These are phyloP conservation scores for Keithomyces neogunnii DNA, from an alignment of 2,329 filamentous ascomycete species.

Conservation along the genomic window DNA sequence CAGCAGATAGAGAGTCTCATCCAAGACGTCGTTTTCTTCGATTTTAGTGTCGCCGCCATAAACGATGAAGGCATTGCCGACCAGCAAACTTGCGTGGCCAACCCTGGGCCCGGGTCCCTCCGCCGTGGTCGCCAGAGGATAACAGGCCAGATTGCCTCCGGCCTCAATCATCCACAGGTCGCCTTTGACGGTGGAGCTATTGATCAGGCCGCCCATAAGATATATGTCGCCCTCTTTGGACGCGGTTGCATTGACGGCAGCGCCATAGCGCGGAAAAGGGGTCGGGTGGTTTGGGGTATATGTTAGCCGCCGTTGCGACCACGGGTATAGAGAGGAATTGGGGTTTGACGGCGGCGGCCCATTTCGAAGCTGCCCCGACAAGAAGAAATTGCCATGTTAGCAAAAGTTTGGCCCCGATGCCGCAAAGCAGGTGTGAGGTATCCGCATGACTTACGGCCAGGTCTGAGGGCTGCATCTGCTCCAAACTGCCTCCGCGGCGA, in stretches of 20 bases:
- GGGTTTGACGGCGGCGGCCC: constrained; percentile 41
- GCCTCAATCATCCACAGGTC: constrained; percentile 98
- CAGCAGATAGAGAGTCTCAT: constrained; percentile 91
- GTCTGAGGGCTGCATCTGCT: constrained; percentile 36
- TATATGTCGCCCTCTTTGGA: constrained; percentile 98
- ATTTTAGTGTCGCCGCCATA: constrained; percentile 98
- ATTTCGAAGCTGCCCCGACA: constrained; percentile 44
- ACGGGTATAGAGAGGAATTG: constrained; percentile 83
- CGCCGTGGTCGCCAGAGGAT: constrained; percentile 81
- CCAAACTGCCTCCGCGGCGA: constrained; percentile 42
- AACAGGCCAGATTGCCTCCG: constrained; percentile 78
- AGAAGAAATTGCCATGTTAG: neutral
- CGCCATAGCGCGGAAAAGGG: constrained; percentile 93
- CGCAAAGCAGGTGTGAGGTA: neutral
- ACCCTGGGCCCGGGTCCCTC: constrained; percentile 94
- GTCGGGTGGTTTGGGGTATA: constrained; percentile 76
- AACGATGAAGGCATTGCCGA: constrained; percentile 97
- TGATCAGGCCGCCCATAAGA: constrained; percentile 93
- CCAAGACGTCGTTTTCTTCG: constrained; percentile 81
- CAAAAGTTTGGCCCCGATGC: neutral
- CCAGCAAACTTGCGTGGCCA: constrained; percentile 84
- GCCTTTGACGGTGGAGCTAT: constrained; percentile 90
- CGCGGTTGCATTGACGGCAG: constrained; percentile 83
- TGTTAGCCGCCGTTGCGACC: constrained; percentile 83
- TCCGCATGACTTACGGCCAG: constrained; percentile 29